Evolutionary conservation across 345 rosid species (phyloP), one percentile per base, ranked within the genome.

Genomic region (Citrus sp.): DNA sequence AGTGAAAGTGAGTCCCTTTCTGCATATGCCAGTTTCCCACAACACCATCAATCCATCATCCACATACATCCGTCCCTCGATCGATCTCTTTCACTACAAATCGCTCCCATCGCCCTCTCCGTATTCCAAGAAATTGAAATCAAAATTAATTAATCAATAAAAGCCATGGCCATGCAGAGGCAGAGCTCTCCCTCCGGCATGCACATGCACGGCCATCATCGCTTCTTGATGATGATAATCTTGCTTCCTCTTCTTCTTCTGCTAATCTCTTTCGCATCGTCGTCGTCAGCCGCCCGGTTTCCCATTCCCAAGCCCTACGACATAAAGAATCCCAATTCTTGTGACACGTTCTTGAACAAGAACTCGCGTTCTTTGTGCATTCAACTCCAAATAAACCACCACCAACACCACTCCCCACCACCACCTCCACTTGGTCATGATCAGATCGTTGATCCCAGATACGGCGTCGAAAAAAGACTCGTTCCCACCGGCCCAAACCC

Each of bases 401-500:
- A 64, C 2, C 68, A 37, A 51, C 82, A 59, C 2, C 70, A 2
- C 1, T 59, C 74, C 5, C 75, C 75, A 9, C 76, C 74, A 1
- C 72, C 81, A 4, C 62, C 73, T 0, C 72, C 78, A 7, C 60
- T 59, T 4, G 56, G 67, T 3, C 46, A 76, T 5, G 65, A 74
- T 5, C 85, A 81, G 71, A 51, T 13, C 64, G 40, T 87, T 32
- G 95, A 89, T 74, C 88, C 93, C 9, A 85, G 88, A 85, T 91
- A 86, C 28, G 95, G 90, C 4, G 91, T 89, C 34, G 86, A 88
- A 82, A 91, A 89, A 84, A 81, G 92, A 68, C 81, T 91, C 32
- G 92, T 88, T 51, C 94, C 94, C 10, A 89, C 92, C 58, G 92
- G 92, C 21, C 94, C 94, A 2, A 88, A 91, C 84, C 92, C 94